phyloP scores from a whole-genome alignment of 176 grass and related monocot genomes.

The Musa schizocarpa region DNA sequence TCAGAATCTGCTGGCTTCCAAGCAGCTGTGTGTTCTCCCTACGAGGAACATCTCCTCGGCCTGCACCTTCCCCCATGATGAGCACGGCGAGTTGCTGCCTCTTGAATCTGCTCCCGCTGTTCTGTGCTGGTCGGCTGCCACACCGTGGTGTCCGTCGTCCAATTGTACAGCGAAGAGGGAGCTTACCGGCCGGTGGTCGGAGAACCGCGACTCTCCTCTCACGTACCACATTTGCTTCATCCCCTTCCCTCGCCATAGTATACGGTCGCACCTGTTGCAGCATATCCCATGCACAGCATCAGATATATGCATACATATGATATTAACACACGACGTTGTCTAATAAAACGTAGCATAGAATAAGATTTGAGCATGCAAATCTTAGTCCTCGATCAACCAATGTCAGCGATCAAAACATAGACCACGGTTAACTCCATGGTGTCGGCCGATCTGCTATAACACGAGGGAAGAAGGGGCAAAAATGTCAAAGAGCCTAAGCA shows the following conservation, averaged over 20 bases:
- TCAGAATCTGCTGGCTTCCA: constrained; percentile 51
- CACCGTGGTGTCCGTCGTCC: background rate
- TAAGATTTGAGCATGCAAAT: too few relatives aligned
- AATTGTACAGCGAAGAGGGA: constrained; percentile 53
- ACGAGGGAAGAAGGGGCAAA: too few relatives aligned
- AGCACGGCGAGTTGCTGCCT: background rate
- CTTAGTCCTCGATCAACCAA: too few relatives aligned
- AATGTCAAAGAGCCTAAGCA: too few relatives aligned
- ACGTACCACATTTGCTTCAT: constrained; percentile 66
- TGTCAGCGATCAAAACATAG: too few relatives aligned
- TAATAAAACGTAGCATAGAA: background rate
- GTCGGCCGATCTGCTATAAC: too few relatives aligned
- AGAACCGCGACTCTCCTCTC: constrained; percentile 74
- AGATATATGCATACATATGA: background rate
- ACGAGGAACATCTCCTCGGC: constrained; percentile 43
- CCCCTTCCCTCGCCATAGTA: constrained; percentile 74
- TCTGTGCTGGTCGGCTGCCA: background rate
- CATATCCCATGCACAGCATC: background rate
- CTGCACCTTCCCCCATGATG: constrained; percentile 27
- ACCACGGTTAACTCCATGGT: too few relatives aligned
- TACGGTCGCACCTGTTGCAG: constrained; percentile 68
- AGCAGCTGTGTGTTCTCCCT: constrained; percentile 29
- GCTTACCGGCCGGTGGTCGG: constrained; percentile 86
- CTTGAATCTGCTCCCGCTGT: background rate
- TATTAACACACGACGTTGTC: background rate